Evolutionary conservation across 768 basidiomycete species (phyloP), one percentile per base, ranked within the genome.

Genomic region (Amanita subjunquillea): DNA sequence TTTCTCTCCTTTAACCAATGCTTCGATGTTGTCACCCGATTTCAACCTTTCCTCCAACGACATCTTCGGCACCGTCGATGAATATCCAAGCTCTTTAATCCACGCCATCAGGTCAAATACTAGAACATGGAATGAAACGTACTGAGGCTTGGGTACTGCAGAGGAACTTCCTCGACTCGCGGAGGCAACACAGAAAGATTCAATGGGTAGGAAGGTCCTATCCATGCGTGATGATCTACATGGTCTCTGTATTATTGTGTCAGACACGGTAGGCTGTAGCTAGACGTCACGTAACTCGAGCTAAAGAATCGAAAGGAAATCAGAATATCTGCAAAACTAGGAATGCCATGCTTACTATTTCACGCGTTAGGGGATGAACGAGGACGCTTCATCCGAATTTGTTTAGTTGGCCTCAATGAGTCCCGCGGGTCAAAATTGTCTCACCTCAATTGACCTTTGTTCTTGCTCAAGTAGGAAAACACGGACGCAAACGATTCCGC

Each of bases 381-480:
- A 89, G 71, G 38, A 90, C 73, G 57, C 87, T 90, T 49, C n/a
- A 27, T 10, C 23, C 7, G 15, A 32, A 22, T 15, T 17, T 15
- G 13, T 2, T n/a, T 15, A 34, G 15, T 41, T 29, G 30, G 6
- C 1, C 12, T n/a, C 27, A 38, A 9, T 8, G 30, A 48, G 4
- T 39, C 25, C 42, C 46, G 41, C n/a, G 6, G 37, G 22, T 15
- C 20, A 50, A 27, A 44, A 15, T n/a, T 4, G 7, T 30, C 50
- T 40, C 56, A 87, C 87, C 87, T 89, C 30, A 89, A 65, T 32
- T 75, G 61, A 4, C 85, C 87, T 40, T 81, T 73, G 61, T 90
- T 77, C 64, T 81, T 63, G 57, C 76, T 80, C 13, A 90, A 71
- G 55, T 87, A 90, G 8, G 86, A 88, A 62, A 80, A 90, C n/a